Base-by-base conservation (phyloP, 192 early-diverging fungal species). In the Coemansia pectinata region DNA sequence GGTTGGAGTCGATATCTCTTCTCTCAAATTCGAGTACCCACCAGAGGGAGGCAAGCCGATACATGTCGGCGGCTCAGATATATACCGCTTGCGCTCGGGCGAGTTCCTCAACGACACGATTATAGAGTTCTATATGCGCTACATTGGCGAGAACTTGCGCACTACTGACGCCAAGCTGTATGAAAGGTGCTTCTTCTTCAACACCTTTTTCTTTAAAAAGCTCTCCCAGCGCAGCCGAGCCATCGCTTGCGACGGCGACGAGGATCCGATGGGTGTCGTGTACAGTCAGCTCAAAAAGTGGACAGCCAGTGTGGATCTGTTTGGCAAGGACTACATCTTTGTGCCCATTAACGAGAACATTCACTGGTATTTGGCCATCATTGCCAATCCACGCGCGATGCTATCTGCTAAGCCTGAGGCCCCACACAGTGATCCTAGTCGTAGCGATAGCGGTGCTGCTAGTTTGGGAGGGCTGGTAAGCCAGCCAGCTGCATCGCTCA, bases 101-200 rank as follows among this genome's bases (percentile, higher is more conserved):
- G 89, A 94, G 76, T 97, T 92, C 74, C 82, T 97, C 47, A 97
- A 97, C 81, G 95, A 97, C 81, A 91, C 88, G 1, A 83, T 94
- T 39, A 92, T 97, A 64, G 95, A 97, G 67, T 94, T 95, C 74
- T 93, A 91, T 52, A 74, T 95, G 59, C 90, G 87, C 83, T 93
- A 78, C 60, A 82, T 78, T 34, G 62, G 68, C 62, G 81, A 83
- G 62, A 81, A 73, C 31, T 57, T 78, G 70, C 81, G 77, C 40
- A 19, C 34, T 1, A 69, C 61, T 34, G 78, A 88, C 39, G 77
- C 83, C 1, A 65, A 67, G 63, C 67, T 90, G 40, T 72, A 81
- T 27, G 67, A 73, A 17, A 78, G 90, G 70, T 86, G 91, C 36
- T 89, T 93, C 68, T 85, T 94, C 27, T 96, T 93, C 86, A 94